Evolutionary conservation across 2,329 filamentous ascomycete genomes (phyloP).

Genomic region (Aspergillus hortae): DNA sequence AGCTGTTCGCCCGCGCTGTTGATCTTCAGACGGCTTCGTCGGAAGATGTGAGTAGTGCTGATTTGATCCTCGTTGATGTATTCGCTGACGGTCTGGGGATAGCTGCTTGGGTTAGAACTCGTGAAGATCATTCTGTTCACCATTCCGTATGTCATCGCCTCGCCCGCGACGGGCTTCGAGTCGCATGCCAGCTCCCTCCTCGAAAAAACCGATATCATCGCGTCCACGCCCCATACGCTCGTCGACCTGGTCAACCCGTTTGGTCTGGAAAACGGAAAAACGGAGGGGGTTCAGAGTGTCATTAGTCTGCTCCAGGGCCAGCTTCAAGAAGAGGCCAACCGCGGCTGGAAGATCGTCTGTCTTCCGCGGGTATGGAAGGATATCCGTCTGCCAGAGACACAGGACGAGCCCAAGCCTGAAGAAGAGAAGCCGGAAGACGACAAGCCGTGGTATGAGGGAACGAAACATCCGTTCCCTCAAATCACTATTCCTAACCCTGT

Average conservation of each 20-base stretch:
- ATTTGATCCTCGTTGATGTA: neutral
- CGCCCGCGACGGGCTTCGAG: constrained; percentile 66
- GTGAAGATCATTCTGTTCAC: constrained; percentile 96
- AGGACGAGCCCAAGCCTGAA: constrained; percentile 51
- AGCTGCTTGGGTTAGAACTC: constrained; percentile 70
- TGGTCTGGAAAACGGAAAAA: constrained; percentile 58
- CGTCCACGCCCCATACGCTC: constrained; percentile 78
- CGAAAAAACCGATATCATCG: constrained; percentile 93
- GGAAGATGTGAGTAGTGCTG: constrained; percentile 68
- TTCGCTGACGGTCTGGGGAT: constrained; percentile 14
- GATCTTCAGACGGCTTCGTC: constrained; percentile 90
- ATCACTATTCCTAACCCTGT: constrained; percentile 74
- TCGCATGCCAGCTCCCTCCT: constrained; percentile 74
- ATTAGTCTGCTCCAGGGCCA: constrained; percentile 83
- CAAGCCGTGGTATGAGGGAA: constrained; percentile 56
- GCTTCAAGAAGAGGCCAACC: constrained; percentile 70
- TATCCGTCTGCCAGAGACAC: constrained; percentile 28
- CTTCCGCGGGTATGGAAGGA: constrained; percentile 55
- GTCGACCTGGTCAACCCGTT: constrained; percentile 87
- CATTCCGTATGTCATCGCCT: constrained; percentile 82
- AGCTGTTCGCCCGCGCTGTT: constrained; percentile 87
- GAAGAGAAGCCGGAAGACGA: constrained; percentile 42
- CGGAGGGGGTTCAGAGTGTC: constrained; percentile 64
- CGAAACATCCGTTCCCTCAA: constrained; percentile 73
- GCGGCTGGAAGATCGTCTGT: constrained; percentile 69